Percentiles rank a stretch among this genome's conserved stretches.
phyloP scores from a whole-genome alignment of 768 basidiomycete genomes.

The Favolaschia claudopus region DNA sequence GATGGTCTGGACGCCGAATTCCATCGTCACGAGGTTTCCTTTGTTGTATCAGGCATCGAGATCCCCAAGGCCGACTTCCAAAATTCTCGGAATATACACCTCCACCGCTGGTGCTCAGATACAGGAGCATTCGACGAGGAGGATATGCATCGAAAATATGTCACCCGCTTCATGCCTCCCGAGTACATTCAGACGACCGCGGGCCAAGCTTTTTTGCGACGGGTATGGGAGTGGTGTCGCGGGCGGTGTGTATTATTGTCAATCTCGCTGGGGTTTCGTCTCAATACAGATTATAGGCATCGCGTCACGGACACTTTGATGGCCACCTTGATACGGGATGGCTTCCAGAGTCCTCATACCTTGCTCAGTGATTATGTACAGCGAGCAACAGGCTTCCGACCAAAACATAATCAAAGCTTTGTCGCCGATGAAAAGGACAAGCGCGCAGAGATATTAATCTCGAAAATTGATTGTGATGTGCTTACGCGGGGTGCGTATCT shows the following conservation, averaged over 20 bases:
- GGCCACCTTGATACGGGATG: not conserved
- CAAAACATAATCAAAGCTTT: not conserved
- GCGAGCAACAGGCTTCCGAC: not conserved
- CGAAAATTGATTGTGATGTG: not conserved
- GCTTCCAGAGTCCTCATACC: not conserved
- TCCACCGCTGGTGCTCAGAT: conserved; percentile 9
- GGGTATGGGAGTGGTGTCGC: conserved; percentile 1
- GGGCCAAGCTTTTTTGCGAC: not conserved
- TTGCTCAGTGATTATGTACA: not conserved
- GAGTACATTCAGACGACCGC: not conserved
- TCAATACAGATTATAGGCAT: not conserved
- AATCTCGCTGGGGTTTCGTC: no score
- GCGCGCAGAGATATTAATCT: not conserved
- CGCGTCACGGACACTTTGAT: not conserved
- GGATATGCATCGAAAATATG: not conserved
- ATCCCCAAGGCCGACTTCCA: not conserved
- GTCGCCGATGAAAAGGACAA: not conserved
- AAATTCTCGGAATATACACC: not conserved
- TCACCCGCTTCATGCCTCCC: conserved; percentile 3
- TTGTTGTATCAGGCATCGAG: not conserved
- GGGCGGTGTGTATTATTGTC: not conserved
- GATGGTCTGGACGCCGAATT: not conserved
- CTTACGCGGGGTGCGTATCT: no score
- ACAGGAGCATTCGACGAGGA: conserved; percentile 5
- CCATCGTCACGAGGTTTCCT: not conserved